A percentile compares a stretch with the other conserved stretches of the same genome.
Conservation (phyloP, 2,329 filamentous ascomycete species). For the Aureobasidium namibiae region DNA sequence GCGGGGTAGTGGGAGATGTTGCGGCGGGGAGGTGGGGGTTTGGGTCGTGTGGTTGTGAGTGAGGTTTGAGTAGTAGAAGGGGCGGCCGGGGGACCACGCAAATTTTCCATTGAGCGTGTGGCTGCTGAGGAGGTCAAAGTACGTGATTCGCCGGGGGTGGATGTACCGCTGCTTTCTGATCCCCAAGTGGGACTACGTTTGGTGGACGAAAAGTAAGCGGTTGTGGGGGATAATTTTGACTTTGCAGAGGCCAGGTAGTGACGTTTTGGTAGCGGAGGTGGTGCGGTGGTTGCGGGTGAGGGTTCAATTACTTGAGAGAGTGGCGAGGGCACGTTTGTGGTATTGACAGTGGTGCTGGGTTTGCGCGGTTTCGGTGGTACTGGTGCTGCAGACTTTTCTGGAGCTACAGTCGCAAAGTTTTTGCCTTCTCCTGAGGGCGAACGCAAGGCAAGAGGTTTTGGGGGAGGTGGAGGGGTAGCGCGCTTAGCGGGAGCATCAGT, state of each 20-base stretch:
- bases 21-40: conserved; percentile 30
- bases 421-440: conserved; percentile 28
- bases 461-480: conserved; percentile 20
- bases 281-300: conserved; percentile 10
- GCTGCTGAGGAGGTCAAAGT: not conserved
- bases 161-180: conserved; percentile 7
- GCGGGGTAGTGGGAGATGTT: conserved; percentile 29
- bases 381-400: conserved; percentile 15
- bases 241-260: conserved; percentile 30
- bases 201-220: conserved; percentile 20
- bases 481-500: not conserved
- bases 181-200: conserved; percentile 12
- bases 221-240: conserved; percentile 28
- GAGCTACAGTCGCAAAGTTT: conserved; percentile 11
- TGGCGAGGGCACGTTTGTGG: conserved; percentile 22
- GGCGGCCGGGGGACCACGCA: not conserved
- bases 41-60: conserved; percentile 21
- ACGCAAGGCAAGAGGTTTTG: conserved; percentile 31
- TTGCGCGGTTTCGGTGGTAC: conserved; percentile 28
- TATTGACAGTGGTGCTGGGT: conserved; percentile 26
- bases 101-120: conserved; percentile 10
- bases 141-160: not conserved
- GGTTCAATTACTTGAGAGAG: conserved; percentile 27
- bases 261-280: conserved; percentile 24
- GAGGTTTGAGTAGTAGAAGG: not conserved